Evolutionary conservation across 768 basidiomycete species (phyloP).

Genomic region (Pleurotus tuber-regium): DNA sequence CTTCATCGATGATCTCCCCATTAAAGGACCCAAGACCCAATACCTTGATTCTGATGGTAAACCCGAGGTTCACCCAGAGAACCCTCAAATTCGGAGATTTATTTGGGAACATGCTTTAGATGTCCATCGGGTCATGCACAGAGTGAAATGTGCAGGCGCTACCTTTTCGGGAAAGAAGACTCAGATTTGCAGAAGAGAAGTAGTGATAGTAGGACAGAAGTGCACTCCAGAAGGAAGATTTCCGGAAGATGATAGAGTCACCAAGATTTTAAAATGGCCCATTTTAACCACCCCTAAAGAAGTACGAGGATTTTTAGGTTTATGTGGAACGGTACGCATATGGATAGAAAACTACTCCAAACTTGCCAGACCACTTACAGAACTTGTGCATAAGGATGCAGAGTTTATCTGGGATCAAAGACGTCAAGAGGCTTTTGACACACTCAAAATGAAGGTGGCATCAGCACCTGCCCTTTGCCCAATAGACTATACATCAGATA

Average conservation of each 20-base stretch:
- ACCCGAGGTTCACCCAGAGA: slow-evolving; percentile 15
- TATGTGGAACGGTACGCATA: slow-evolving; percentile 21
- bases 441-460: slow-evolving; percentile 13
- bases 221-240: slow-evolving; percentile 28
- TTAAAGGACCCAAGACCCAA: slow-evolving; percentile 23
- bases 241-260: slow-evolving; percentile 24
- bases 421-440: slow-evolving; percentile 20
- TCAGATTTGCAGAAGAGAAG: slow-evolving; percentile 21
- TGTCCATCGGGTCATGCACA: slow-evolving; percentile 27
- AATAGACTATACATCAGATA: slow-evolving; percentile 27
- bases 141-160: slow-evolving; percentile 22
- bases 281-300: slow-evolving; percentile 14
- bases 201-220: slow-evolving; percentile 27
- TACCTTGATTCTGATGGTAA: slow-evolving; percentile 21
- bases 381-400: slow-evolving; percentile 12
- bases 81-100: slow-evolving; percentile 24
- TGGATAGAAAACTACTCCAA: slow-evolving; percentile 20
- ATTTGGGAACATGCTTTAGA: slow-evolving; percentile 33
- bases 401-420: slow-evolving; percentile 26
- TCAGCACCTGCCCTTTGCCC: slow-evolving; percentile 22
- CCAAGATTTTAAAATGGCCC: slow-evolving; percentile 26
- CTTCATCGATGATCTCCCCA: slow-evolving; percentile 29
- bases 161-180: slow-evolving; percentile 30
- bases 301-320: slow-evolving; percentile 20
- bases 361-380: slow-evolving; percentile 15